Evolutionary conservation across 2,329 filamentous ascomycete genomes (phyloP).

Genomic region (Fusarium musae): DNA sequence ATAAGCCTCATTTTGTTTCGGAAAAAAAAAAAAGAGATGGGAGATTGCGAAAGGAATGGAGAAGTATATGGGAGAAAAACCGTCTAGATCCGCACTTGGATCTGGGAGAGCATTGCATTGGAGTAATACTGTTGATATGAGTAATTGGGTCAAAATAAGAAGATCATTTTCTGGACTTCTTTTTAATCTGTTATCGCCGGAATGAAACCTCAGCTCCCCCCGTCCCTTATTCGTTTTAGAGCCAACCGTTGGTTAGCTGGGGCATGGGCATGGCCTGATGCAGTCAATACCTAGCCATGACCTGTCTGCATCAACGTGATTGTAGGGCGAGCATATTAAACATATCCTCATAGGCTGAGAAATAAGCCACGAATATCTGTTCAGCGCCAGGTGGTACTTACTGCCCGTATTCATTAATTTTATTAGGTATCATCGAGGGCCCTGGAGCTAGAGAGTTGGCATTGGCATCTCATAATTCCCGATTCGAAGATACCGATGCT

Average conservation of each 20-base stretch:
- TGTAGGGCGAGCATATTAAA: background rate
- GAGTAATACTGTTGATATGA: conserved; percentile 15
- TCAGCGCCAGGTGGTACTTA: background rate
- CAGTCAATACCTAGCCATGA: background rate
- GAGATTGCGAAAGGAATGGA: conserved; percentile 17
- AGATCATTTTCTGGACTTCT: background rate
- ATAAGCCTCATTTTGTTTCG: conserved; percentile 23
- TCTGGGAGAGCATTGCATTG: conserved; percentile 13
- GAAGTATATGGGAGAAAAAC: background rate
- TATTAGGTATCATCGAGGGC: background rate
- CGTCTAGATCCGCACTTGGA: background rate
- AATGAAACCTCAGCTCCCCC: background rate
- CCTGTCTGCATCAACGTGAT: background rate
- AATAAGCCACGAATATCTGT: background rate
- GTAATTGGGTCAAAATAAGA: background rate
- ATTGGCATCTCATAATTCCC: background rate
- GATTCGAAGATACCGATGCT: conserved; percentile 9
- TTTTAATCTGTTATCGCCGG: background rate
- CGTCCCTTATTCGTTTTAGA: background rate
- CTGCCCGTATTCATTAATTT: background rate
- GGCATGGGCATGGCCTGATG: background rate
- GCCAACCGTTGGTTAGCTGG: background rate
- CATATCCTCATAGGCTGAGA: background rate
- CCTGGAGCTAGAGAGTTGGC: background rate
- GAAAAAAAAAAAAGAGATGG: conserved; percentile 6